A percentile compares a stretch with the other conserved stretches of the same genome.
These are phyloP conservation scores for Nicotiana undulata DNA, from an alignment of 257 asterid genomes.

Conservation along the genomic window DNA sequence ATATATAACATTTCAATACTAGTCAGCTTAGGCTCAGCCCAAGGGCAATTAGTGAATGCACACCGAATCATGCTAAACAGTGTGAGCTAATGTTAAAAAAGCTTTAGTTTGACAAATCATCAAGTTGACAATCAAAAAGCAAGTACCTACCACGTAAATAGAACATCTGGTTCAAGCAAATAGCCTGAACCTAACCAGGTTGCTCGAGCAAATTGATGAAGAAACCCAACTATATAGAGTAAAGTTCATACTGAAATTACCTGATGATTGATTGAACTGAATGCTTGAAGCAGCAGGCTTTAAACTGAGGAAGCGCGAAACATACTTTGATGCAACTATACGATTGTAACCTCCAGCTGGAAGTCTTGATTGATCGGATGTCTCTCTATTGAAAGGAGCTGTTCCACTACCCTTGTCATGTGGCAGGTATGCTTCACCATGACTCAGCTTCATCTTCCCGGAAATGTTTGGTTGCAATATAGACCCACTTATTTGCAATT, in stretches of 20 bases:
- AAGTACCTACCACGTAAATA: neutral
- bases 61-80: too few species aligned
- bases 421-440: conserved; percentile 93
- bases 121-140: neutral
- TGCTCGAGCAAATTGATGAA: neutral
- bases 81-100: too few species aligned
- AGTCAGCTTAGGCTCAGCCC: too few species aligned
- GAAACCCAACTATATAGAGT: conserved; percentile 1
- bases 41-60: too few species aligned
- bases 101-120: too few species aligned
- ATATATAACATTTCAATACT: too few species aligned
- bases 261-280: conserved; percentile 58
- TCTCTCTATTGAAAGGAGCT: conserved; percentile 56
- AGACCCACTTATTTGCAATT: conserved; percentile 85
- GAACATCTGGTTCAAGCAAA: neutral
- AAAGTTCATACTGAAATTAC: conserved; percentile 31
- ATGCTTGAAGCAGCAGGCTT: conserved; percentile 66
- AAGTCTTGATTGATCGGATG: conserved; percentile 40
- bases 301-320: conserved; percentile 84
- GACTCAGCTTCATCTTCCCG: conserved; percentile 90
- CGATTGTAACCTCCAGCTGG: conserved; percentile 71
- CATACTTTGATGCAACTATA: conserved; percentile 82
- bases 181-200: neutral
- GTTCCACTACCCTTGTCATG: conserved; percentile 95
- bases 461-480: conserved; percentile 95